phyloP scores from a whole-genome alignment of 768 basidiomycete species.

The Mycena belliarum region DNA sequence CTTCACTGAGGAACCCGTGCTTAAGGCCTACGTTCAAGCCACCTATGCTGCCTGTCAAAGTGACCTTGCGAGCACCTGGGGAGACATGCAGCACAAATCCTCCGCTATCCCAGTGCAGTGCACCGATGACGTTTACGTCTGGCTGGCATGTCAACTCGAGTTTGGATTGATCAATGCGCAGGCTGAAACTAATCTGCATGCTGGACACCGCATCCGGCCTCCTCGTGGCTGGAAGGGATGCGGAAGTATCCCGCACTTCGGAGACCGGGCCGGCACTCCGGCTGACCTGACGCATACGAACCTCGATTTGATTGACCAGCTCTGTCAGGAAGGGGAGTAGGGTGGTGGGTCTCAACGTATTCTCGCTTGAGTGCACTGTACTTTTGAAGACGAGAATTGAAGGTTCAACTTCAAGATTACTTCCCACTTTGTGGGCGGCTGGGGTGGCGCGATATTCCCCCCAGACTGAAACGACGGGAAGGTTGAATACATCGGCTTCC shows the following conservation, averaged over 20 bases:
- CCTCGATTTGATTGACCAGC: slow-evolving; percentile 68
- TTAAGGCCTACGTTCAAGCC: slow-evolving; percentile 81
- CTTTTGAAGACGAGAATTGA: slow-evolving; percentile 79
- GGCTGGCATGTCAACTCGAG: slow-evolving; percentile 87
- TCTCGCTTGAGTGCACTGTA: slow-evolving; percentile 88
- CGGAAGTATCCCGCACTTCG: slow-evolving; percentile 1
- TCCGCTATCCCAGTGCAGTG: slow-evolving; percentile 91
- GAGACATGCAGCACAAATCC: slow-evolving; percentile 82
- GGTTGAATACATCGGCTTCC: slow-evolving; percentile 65
- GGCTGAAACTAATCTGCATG: slow-evolving; percentile 79
- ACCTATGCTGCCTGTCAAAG: slow-evolving; percentile 77
- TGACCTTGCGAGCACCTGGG: slow-evolving; percentile 69
- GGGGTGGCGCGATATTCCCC: slow-evolving; percentile 73
- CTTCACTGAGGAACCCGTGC: slow-evolving; percentile 84
- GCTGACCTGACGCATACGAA: slow-evolving; percentile 61
- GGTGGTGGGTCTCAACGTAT: slow-evolving; percentile 71
- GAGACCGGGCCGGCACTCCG: slow-evolving; percentile 23
- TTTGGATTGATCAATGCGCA: slow-evolving; percentile 89
- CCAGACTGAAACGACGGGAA: slow-evolving; percentile 83
- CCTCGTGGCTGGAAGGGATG: slow-evolving; percentile 18
- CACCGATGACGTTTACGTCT: slow-evolving; percentile 91
- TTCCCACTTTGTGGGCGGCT: slow-evolving; percentile 38
- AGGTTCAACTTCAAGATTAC: slow-evolving; percentile 40
- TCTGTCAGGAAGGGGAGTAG: slow-evolving; percentile 85
- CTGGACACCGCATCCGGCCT: slow-evolving; percentile 35